Base-by-base conservation (phyloP, 306 rosid species). In the Dryas octopetala region DNA sequence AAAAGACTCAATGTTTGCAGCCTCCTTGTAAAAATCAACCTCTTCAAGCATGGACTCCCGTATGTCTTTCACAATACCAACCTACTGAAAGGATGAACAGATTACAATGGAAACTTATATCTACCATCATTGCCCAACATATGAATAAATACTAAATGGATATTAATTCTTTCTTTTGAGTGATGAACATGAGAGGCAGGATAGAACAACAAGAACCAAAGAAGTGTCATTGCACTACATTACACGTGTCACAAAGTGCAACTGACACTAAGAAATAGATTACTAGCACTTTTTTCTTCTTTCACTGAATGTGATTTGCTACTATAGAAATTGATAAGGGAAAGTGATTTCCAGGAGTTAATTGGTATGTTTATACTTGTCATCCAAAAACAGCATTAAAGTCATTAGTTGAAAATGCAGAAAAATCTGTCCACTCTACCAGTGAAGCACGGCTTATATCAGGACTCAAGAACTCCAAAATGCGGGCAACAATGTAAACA, bases 31-130 rank as follows among this genome's bases (percentile, higher is more conserved):
- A 74, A 95, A 95, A 92, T 95, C 97, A 81, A 91, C 97, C 79
- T 95, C 98, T 86, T 91, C 98, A 73, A 95, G 98, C 97, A 95
- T 91, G 50, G 97, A 90, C 58, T 85, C 96, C n/a, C 90, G 86
- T 76, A 95, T 95, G 89, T 90, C 98, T 77, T 95, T 84, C 76
- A 95, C 97, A 64, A 95, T 88, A 83, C 96, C 93, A 80, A 88
- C 96, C 97, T 90, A 90, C 86, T 74, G 80, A 79, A 85, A 75
- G 70, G 76, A 81, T 49, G 75, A 58, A 63, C 43, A 74, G 66
- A 73, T 87, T 86, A 87, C 40, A 62, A 55, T 17, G 78, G 62
- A 74, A 84, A 79, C 57, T 69, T 78, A 80, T 60, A 55, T 66
- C 73, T 26, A 74, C 71, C 65, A 62, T 16, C 64, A 67, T 72